phyloP scores from a whole-genome alignment of 306 rosid genomes.

The Malus sylvestris region DNA sequence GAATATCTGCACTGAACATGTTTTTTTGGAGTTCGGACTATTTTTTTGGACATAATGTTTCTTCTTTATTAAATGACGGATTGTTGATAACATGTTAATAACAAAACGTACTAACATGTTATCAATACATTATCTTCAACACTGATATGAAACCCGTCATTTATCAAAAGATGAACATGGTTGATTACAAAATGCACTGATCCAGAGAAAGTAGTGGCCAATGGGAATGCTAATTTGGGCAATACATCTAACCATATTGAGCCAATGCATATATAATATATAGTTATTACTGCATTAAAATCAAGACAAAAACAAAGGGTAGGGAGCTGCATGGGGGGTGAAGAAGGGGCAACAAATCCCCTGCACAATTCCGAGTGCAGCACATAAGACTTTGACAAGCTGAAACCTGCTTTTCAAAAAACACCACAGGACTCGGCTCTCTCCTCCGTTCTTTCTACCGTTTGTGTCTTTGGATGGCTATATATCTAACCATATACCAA shows the following conservation, averaged over 20 bases:
- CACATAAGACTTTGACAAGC: constrained; percentile 15
- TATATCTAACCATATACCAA: constrained; percentile 34
- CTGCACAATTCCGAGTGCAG: neutral
- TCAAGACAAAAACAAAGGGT: neutral
- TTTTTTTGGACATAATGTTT: neutral
- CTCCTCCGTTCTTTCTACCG: constrained; percentile 4
- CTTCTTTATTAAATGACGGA: neutral
- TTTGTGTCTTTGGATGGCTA: constrained; percentile 23
- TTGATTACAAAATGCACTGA: neutral
- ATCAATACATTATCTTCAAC: neutral
- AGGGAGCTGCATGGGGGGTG: neutral
- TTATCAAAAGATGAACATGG: neutral
- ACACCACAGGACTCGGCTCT: constrained; percentile 37
- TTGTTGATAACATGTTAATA: too few relatives aligned
- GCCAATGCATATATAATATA: neutral
- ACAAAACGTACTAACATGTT: too few relatives aligned
- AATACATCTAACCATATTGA: neutral
- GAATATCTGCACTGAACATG: neutral
- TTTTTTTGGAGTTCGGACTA: neutral
- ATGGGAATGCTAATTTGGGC: neutral
- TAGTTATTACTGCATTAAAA: neutral
- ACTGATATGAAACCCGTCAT: too few relatives aligned
- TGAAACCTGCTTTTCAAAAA: constrained; percentile 38
- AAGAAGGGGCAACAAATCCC: neutral
- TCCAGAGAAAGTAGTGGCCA: neutral